Base-by-base conservation (phyloP, 306 rosid species). In the Cicer arietinum region DNA sequence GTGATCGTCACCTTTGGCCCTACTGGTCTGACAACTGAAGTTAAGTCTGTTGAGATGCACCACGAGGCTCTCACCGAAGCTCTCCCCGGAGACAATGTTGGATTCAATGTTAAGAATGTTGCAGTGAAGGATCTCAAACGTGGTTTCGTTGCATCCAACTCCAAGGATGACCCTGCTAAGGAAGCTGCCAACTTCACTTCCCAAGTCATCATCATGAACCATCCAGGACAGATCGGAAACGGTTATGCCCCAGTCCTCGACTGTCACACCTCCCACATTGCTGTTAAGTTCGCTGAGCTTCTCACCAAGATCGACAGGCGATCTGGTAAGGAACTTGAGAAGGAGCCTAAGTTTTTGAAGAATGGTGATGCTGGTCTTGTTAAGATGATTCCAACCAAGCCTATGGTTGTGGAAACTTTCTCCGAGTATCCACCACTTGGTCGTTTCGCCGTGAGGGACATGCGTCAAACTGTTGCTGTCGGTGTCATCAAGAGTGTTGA, bases 251-350 rank as follows among this genome's bases (percentile, higher is more conserved):
- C 90, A 6, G 87, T 86, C 25, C 84, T 86, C 0, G 90, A 86
- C 5, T 86, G 90, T 79, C 90, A 86, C 90, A 86, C 90, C 3
- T 86, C 82, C 3, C 89, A 84, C 86, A 86, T 86, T 81, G 90
- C 90, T 1, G 88, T 86, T 1, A 84, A 86, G 83, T 84, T 86
- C 14, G 71, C 83, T 11, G 88, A 86, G 12, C 44, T 86, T 10
- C 3, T 75, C 16, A 86, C 88, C 71, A 86, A 86, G 85, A 86
- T 86, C 0, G 90, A 86, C 78, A 79, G 88, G 68, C 81, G 86
- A 54, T 86, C 88, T 39, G 86, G 86, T 20, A 82, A 82, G 86
- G 85, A 82, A 18, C 14, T 78, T 0, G 85, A 82, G 82, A 82
- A 82, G 74, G 86, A 83, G 66, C 86, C 86, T 64, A 83, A 83